Evolutionary conservation across 2,329 filamentous ascomycete species (phyloP).

Genomic region (Diaporthe citrichinensis): DNA sequence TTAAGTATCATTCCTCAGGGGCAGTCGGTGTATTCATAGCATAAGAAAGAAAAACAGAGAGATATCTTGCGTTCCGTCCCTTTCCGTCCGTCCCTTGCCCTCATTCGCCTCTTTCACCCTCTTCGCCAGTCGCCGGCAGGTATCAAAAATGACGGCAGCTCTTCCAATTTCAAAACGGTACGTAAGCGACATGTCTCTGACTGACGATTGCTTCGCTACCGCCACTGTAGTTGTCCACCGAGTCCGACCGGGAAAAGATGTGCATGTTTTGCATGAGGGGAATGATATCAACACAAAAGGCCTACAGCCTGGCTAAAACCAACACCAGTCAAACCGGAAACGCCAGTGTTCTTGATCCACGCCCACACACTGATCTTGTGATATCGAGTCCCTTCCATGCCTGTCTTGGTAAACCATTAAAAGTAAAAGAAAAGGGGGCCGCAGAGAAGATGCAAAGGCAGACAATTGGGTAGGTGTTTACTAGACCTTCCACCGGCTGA

Average conservation of each 20-base stretch:
- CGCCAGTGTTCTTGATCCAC: slow-evolving; percentile 31
- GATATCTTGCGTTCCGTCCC: slow-evolving; percentile 16
- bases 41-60: slow-evolving; percentile 20
- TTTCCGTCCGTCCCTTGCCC: neutral
- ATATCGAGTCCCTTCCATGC: slow-evolving; percentile 28
- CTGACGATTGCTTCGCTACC: slow-evolving; percentile 14
- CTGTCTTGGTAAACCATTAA: slow-evolving; percentile 17
- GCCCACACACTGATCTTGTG: slow-evolving; percentile 21
- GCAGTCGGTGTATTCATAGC: slow-evolving; percentile 39
- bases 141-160: slow-evolving; percentile 3
- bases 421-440: neutral
- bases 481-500: slow-evolving; percentile 38
- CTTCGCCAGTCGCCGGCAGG: slow-evolving; percentile 13
- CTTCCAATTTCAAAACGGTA: slow-evolving; percentile 3
- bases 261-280: slow-evolving; percentile 10
- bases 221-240: slow-evolving; percentile 18
- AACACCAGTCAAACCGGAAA: slow-evolving; percentile 23
- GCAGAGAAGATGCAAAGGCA: slow-evolving; percentile 18
- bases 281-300: slow-evolving; percentile 14
- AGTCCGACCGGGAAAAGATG: neutral
- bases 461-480: slow-evolving; percentile 17
- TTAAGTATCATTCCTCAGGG: neutral
- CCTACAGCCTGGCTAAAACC: neutral
- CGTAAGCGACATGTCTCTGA: neutral
- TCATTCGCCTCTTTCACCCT: slow-evolving; percentile 10